Conservation (phyloP, 371 early-diverging fungal genomes). For the Blastocladiella emersonii region DNA sequence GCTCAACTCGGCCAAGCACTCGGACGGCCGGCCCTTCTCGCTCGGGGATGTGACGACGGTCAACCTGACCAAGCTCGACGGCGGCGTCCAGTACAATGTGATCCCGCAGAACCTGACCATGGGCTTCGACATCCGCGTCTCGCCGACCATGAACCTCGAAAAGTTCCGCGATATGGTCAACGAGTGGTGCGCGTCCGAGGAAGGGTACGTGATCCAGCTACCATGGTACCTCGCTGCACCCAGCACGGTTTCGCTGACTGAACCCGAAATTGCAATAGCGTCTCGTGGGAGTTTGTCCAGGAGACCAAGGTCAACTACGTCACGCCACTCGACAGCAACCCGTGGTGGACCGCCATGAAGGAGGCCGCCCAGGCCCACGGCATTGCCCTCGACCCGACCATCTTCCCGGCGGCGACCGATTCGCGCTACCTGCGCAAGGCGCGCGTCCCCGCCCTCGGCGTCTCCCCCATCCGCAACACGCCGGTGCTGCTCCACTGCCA, state of each 20-base stretch:
- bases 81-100: conserved; percentile 46
- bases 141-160: conserved; percentile 40
- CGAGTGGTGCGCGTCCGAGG: conserved; percentile 32
- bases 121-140: conserved; percentile 55
- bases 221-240: too few relatives aligned
- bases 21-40: conserved; percentile 22
- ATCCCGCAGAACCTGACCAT: conserved; percentile 45
- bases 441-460: conserved; percentile 56
- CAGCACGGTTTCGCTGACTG: neutral
- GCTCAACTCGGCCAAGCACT: conserved; percentile 26
- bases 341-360: conserved; percentile 45
- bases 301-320: conserved; percentile 28
- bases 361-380: conserved; percentile 24
- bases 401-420: conserved; percentile 68
- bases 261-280: conserved; percentile 16
- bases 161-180: conserved; percentile 35
- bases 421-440: conserved; percentile 50
- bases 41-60: conserved; percentile 64
- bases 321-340: conserved; percentile 28
- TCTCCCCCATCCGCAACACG: conserved; percentile 52
- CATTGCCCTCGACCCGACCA: conserved; percentile 38
- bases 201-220: conserved; percentile 27
- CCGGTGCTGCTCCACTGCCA: conserved; percentile 66
- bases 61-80: conserved; percentile 54
- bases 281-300: conserved; percentile 38